Base-by-base conservation (phyloP, 768 basidiomycete species). In the Rhizopogon rudus region DNA sequence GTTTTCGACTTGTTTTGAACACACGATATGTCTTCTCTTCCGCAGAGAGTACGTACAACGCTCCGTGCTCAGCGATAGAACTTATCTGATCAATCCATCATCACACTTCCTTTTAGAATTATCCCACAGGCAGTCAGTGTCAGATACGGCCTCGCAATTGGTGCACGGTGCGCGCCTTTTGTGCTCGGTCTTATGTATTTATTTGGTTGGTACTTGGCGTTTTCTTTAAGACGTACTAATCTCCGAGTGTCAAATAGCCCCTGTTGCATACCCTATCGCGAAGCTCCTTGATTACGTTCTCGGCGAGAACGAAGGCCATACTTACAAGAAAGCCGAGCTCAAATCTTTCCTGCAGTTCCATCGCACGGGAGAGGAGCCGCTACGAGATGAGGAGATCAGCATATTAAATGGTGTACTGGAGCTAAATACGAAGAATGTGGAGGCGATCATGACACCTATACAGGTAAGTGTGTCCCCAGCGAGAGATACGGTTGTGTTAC, bases 331-430 rank as follows among this genome's bases (percentile, higher is more conserved):
- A 67, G 88, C 88, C 0, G 84, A 87, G 56, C 77, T 88, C 41
- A 87, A 86, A 60, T 86, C 85, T 0, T 91, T 93, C 72, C 76
- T 92, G 12, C 84, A 86, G 52, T 90, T 91, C 65, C 88, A 91
- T 62, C 81, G 87, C 25, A 82, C 79, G 0, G 89, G 88, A 6
- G 82, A 88, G 61, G 89, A 91, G 44, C 78, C 79, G 0, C 76
- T 92, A 1, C 76, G 88, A 5, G 90, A 91, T 63, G 90, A 91
- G 52, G 90, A 92, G 63, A 88, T 92, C 39, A 78, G 81, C 55
- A 92, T 92, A 44, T 71, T 92, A 45, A 91, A 89, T 63, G 88
- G 88, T 1, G 88, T 91, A 1, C 67, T 90, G 53, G 89, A 91
- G 62, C 76, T 92, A 48, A 89, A 86, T 62, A 81, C 79, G 16